A percentile compares a stretch with the other conserved stretches of the same genome.
Conservation (phyloP, 345 rosid genomes). For the Eutrema heterophyllum region DNA sequence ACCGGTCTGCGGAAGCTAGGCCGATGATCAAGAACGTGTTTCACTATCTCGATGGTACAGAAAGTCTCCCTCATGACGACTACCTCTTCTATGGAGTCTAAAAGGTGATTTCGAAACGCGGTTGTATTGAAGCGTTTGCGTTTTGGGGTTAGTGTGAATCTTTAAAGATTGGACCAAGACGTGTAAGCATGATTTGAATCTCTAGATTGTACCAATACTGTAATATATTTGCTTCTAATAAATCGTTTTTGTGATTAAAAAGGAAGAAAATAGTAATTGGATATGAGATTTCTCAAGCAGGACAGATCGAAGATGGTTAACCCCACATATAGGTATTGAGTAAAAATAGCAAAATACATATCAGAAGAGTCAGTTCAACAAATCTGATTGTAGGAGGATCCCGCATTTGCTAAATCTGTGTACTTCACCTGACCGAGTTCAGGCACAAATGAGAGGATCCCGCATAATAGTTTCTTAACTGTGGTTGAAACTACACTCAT, state of each 20-base stretch:
- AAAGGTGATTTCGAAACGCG: background rate
- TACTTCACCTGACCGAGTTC: constrained; percentile 44
- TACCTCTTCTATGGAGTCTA: constrained; percentile 11
- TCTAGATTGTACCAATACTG: background rate
- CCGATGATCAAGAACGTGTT: constrained; percentile 30
- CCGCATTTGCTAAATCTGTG: background rate
- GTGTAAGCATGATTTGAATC: background rate
- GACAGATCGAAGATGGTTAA: background rate
- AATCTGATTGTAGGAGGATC: background rate
- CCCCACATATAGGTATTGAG: background rate
- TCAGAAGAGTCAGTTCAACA: background rate
- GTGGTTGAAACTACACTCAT: constrained; percentile 57
- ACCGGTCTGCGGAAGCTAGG: constrained; percentile 15
- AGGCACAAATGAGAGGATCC: constrained; percentile 34
- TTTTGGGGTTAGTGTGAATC: background rate
- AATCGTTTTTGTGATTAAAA: background rate
- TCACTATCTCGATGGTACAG: constrained; percentile 32
- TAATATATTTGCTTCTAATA: background rate
- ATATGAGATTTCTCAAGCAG: background rate
- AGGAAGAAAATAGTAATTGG: background rate
- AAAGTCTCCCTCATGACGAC: constrained; percentile 16
- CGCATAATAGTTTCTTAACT: constrained; percentile 49
- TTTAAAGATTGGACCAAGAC: background rate
- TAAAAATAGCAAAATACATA: background rate
- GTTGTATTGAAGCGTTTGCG: background rate